Percentiles rank a stretch among this genome's conserved stretches.
Conservation (phyloP, 257 asterid genomes). For the Nemophila menziesii region DNA sequence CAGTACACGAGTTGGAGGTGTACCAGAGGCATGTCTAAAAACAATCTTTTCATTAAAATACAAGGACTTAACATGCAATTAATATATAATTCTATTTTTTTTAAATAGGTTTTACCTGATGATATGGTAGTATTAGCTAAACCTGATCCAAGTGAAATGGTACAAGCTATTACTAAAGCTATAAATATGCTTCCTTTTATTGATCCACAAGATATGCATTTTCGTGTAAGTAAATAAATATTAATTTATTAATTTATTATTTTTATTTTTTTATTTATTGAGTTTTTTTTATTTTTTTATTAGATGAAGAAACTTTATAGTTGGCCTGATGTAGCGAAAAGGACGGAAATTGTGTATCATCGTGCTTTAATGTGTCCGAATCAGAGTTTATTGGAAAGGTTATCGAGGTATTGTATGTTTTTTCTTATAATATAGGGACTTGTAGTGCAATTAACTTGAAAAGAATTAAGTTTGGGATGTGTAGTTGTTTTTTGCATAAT, state of each 20-base stretch:
- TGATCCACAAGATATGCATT: slow-evolving; percentile 84
- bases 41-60: slow-evolving; percentile 10
- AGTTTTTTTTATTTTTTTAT: slow-evolving; percentile 6
- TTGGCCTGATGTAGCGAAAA: slow-evolving; percentile 91
- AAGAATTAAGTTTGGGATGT: no score
- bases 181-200: slow-evolving; percentile 73
- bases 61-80: no score
- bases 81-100: slow-evolving; percentile 8
- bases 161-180: slow-evolving; percentile 65
- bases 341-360: slow-evolving; percentile 83
- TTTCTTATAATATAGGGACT: no score
- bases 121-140: slow-evolving; percentile 88
- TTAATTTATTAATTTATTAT: no score
- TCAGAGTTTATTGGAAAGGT: slow-evolving; percentile 62
- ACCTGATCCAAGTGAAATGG: slow-evolving; percentile 94
- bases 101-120: slow-evolving; percentile 78
- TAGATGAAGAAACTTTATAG: slow-evolving; percentile 91
- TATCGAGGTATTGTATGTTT: slow-evolving; percentile 51
- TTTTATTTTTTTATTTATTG: neutral
- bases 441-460: no score
- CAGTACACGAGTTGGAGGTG: slow-evolving; percentile 99
- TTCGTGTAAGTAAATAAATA: slow-evolving; percentile 42
- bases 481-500: no score
- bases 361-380: slow-evolving; percentile 65
- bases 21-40: slow-evolving; percentile 79